phyloP scores from a whole-genome alignment of 1,139 yeast species.

The Pneumocystis oryctolagi region DNA sequence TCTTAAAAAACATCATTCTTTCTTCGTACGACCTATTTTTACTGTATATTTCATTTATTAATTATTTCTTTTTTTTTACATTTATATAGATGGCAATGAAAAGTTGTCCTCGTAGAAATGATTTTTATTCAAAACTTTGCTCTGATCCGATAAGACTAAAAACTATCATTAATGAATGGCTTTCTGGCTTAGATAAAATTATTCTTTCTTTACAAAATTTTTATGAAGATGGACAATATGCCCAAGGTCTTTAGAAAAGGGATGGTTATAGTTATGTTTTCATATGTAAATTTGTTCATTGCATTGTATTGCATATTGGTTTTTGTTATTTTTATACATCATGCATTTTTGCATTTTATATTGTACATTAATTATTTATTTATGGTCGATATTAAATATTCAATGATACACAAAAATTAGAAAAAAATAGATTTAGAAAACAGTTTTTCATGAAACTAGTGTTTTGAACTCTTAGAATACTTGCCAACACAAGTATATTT shows the following conservation, averaged over 20 bases:
- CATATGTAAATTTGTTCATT: not conserved
- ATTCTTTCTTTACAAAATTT: conserved; percentile 62
- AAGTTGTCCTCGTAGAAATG: conserved; percentile 86
- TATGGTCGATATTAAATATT: not conserved
- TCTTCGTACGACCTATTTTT: conserved; percentile 72
- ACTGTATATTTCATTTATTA: conserved; percentile 24
- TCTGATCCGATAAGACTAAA: conserved; percentile 39
- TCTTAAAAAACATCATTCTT: conserved; percentile 63
- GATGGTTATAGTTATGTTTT: not conserved
- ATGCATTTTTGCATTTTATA: not conserved
- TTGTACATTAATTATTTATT: not conserved
- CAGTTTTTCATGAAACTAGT: not conserved
- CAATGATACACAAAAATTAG: not conserved
- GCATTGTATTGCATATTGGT: not conserved
- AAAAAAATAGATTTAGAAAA: not conserved
- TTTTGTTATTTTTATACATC: not conserved
- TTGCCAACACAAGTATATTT: not conserved
- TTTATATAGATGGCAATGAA: conserved; percentile 63
- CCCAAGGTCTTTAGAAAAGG: conserved; percentile 55
- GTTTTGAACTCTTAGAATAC: not conserved
- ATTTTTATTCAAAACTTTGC: conserved; percentile 69
- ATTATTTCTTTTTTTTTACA: not conserved
- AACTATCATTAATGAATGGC: conserved; percentile 56
- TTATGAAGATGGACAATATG: conserved; percentile 67
- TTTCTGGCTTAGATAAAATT: conserved; percentile 57